phyloP scores from a whole-genome alignment of 495 filamentous ascomycete species.

The Copromyces sp. region DNA sequence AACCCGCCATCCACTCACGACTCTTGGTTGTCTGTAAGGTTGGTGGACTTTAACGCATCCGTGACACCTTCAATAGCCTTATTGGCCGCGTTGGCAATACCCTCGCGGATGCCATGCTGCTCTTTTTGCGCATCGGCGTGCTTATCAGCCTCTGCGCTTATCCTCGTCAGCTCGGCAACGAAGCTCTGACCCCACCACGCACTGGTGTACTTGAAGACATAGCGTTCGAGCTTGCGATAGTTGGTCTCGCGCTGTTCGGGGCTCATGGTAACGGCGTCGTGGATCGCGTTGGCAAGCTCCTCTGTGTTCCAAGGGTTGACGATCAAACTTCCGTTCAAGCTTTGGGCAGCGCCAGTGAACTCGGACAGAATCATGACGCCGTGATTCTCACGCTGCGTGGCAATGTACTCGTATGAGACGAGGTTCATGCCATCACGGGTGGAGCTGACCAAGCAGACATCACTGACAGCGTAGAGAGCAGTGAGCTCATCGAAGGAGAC shows the following conservation, averaged over 20 bases:
- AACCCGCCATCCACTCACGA: background rate
- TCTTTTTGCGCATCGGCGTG: slow-evolving; percentile 3
- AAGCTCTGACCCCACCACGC: slow-evolving; percentile 98
- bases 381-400: slow-evolving; percentile 71
- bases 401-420: slow-evolving; percentile 92
- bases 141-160: slow-evolving; percentile 18
- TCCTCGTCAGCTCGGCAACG: slow-evolving; percentile 67
- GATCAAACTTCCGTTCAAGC: slow-evolving; percentile 72
- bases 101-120: slow-evolving; percentile 4
- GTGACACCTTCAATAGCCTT: slow-evolving; percentile 10
- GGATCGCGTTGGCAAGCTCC: slow-evolving; percentile 75
- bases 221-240: slow-evolving; percentile 69
- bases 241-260: slow-evolving; percentile 75
- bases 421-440: slow-evolving; percentile 97
- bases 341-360: slow-evolving; percentile 83
- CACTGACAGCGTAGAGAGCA: slow-evolving; percentile 80
- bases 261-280: slow-evolving; percentile 74
- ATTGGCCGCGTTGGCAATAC: slow-evolving; percentile 10
- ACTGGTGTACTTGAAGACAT: slow-evolving; percentile 86
- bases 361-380: slow-evolving; percentile 89
- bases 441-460: slow-evolving; percentile 81
- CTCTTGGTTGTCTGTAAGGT: background rate
- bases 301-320: slow-evolving; percentile 91
- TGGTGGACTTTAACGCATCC: background rate
- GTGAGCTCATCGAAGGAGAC: slow-evolving; percentile 85